Conservation (phyloP, 306 rosid species). For the Canavalia gladiata region DNA sequence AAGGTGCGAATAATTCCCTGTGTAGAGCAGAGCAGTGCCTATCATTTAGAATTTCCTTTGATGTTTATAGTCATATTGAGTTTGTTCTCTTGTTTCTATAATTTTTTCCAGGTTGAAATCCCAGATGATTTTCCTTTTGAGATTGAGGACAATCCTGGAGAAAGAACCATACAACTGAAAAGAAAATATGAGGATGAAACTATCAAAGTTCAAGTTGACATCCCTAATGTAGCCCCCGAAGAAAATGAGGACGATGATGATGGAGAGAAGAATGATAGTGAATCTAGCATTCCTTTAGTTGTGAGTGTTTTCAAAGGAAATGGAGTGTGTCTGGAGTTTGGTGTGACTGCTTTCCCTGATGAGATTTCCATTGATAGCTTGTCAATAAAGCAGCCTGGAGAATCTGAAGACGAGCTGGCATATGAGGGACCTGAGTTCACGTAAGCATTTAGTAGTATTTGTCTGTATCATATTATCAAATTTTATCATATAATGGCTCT, state of each 20-base stretch:
- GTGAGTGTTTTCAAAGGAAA: constrained; percentile 68
- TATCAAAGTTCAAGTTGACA: constrained; percentile 77
- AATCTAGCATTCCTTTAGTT: constrained; percentile 79
- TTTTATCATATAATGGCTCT: neutral
- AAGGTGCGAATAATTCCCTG: neutral
- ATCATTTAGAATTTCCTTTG: constrained; percentile 7
- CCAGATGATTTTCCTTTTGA: constrained; percentile 74
- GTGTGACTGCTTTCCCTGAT: constrained; percentile 74
- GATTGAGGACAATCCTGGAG: constrained; percentile 79
- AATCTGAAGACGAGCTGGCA: constrained; percentile 61
- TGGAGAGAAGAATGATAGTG: constrained; percentile 42
- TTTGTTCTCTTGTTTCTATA: neutral
- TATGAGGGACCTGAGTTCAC: constrained; percentile 92
- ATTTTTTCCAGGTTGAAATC: constrained; percentile 55
- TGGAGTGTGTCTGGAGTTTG: constrained; percentile 73
- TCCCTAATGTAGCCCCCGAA: constrained; percentile 57
- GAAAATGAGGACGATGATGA: constrained; percentile 50
- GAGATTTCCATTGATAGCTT: constrained; percentile 81
- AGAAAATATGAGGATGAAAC: constrained; percentile 72
- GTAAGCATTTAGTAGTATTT: constrained; percentile 55
- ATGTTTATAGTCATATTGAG: neutral
- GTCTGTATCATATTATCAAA: neutral
- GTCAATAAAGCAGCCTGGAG: constrained; percentile 65
- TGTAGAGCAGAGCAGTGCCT: neutral
- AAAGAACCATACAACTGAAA: constrained; percentile 74